Evolutionary conservation across 345 rosid genomes (phyloP), one percentile per base, ranked within the genome.

Genomic region (Salix exigua): DNA sequence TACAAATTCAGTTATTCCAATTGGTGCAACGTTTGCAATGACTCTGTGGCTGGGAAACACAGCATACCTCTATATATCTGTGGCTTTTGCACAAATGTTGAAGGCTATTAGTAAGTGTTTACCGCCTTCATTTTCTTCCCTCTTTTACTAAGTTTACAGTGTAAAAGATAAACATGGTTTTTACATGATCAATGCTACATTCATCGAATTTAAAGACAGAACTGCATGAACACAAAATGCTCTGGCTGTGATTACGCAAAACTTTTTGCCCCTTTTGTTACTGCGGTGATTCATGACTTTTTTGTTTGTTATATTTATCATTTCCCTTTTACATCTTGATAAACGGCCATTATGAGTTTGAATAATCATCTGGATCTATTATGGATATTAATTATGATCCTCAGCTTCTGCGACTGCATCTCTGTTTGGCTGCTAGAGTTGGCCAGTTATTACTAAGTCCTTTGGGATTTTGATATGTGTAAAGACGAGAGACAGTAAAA

Each of bases 21-120:
- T 95, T 80, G 99, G 98, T 77, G 94, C 98, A 23, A 95, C 84
- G 88, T 95, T 95, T 85, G 99, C 99, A 10, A 91, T 93, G 98
- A 93, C 99, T 74, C 98, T 95, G 70, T 95, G 99, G 99, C 87
- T 95, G 37, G 99, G 99, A 76, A 95, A 95, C 87, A 91, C 97
- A 74, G 99, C 98, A 75, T 95, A 95, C 83, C 93, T 95, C 12
- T 90, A 95, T 84, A 95, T 95, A 35, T 95, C 99, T 50, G 99
- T 95, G 79, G 87, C 98, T 23, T 95, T 95, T 84, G 99, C 98
- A 0, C 99, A 95, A 88, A 95, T 93, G 98, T 74, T 95, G 88
- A 95, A 95, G 87, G 99, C 98, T 65, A 86, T 95, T 70, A 95
- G 99, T 95, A 88, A 83, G 96, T 84, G 53, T 46, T 46, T 73